Percentiles rank a stretch among this genome's conserved stretches.
Conservation (phyloP, 1,284 basidiomycete genomes). For the Tilletia caries region DNA sequence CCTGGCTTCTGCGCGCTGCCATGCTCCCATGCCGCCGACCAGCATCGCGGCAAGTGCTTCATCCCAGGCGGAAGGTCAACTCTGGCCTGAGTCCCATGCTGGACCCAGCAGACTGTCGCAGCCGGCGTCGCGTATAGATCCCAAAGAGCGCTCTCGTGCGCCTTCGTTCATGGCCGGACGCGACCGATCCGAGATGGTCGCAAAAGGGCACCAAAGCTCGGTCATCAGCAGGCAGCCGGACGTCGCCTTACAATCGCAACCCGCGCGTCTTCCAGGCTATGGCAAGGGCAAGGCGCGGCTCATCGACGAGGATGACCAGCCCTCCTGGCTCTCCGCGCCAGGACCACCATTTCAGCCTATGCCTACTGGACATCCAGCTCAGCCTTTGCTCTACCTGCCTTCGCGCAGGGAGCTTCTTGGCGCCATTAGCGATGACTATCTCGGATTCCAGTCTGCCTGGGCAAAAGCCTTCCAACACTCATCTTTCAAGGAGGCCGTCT, state of each 20-base stretch:
- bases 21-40: not conserved
- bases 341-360: not conserved
- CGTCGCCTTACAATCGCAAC: too few species aligned
- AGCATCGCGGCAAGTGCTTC: not conserved
- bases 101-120: not conserved
- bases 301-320: not conserved
- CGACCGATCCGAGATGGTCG: not conserved
- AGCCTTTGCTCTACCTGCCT: not conserved
- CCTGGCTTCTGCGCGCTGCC: not conserved
- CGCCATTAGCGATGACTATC: not conserved
- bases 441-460: not conserved
- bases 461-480: not conserved
- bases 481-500: not conserved
- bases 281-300: conserved; percentile 1
- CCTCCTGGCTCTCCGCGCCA: not conserved
- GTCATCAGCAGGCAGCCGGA: not conserved
- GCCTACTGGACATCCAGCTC: not conserved
- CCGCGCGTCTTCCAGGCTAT: not conserved
- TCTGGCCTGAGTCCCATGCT: not conserved
- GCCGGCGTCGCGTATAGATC: not conserved
- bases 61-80: not conserved
- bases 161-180: not conserved
- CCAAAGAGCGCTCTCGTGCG: not conserved
- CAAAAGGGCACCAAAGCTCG: not conserved
- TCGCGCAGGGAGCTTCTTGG: not conserved